Conservation (phyloP, 495 filamentous ascomycete genomes). For the Schizothecium vesticola region DNA sequence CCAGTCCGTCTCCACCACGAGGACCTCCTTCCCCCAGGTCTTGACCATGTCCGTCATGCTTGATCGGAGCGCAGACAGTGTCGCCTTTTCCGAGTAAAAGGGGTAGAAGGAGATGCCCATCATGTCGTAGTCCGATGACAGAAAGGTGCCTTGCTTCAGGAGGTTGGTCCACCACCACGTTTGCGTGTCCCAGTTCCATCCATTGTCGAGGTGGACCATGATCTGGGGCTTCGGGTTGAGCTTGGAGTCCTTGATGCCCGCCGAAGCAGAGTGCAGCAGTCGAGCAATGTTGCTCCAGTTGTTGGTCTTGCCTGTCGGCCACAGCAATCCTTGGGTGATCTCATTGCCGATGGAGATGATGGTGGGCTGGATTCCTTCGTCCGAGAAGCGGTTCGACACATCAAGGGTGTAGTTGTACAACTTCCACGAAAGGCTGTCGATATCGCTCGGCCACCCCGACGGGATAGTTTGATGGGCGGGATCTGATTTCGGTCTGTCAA, state of each 20-base stretch:
- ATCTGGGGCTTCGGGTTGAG: slow-evolving; percentile 54
- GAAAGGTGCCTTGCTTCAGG: slow-evolving; percentile 47
- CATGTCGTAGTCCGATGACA: slow-evolving; percentile 56
- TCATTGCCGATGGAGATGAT: slow-evolving; percentile 69
- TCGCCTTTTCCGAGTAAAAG: slow-evolving; percentile 55
- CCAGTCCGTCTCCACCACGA: slow-evolving; percentile 66
- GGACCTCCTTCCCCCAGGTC: slow-evolving; percentile 53
- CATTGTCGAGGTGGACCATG: slow-evolving; percentile 66
- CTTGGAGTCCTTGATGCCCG: slow-evolving; percentile 56
- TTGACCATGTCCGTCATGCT: slow-evolving; percentile 54
- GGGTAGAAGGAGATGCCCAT: slow-evolving; percentile 70
- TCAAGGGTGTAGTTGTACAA: slow-evolving; percentile 62
- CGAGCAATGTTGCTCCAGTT: slow-evolving; percentile 54
- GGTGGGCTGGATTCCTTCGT: slow-evolving; percentile 47
- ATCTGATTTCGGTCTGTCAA: slow-evolving; percentile 11
- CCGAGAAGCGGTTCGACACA: slow-evolving; percentile 54
- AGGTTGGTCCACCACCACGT: slow-evolving; percentile 57
- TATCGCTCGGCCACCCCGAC: slow-evolving; percentile 54
- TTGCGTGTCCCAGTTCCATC: slow-evolving; percentile 63
- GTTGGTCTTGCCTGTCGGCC: slow-evolving; percentile 52
- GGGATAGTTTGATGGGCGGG: slow-evolving; percentile 48
- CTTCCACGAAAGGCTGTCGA: slow-evolving; percentile 53
- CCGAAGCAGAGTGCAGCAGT: slow-evolving; percentile 57
- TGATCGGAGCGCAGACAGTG: slow-evolving; percentile 48
- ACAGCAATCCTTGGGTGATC: slow-evolving; percentile 58